Conservation (phyloP, 129 eudicot genomes). For the Glebionis coronaria region DNA sequence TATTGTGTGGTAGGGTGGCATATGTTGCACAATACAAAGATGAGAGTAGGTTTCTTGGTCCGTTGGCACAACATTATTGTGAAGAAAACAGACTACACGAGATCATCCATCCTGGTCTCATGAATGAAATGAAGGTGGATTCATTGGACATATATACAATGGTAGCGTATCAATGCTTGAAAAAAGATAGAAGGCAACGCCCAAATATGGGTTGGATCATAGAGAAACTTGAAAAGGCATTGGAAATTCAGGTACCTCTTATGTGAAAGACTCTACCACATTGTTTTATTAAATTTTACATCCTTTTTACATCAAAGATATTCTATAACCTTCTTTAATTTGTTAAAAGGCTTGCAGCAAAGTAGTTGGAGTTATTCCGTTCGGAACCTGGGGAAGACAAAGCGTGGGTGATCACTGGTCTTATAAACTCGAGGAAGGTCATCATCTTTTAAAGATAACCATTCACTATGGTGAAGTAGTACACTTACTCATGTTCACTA, state of each 20-base stretch:
- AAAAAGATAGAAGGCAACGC: not conserved
- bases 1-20: slow-evolving; percentile 5
- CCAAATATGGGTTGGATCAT: slow-evolving; percentile 7
- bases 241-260: slow-evolving; percentile 2
- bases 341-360: not conserved
- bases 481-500: slow-evolving; percentile 1
- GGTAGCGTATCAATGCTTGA: not conserved
- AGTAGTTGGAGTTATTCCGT: not conserved
- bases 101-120: not conserved
- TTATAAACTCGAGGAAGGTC: not conserved
- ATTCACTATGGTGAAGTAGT: not conserved
- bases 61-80: not conserved
- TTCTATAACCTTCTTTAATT: not conserved
- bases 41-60: slow-evolving; percentile 1
- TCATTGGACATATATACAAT: not conserved
- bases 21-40: not conserved
- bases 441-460: not conserved
- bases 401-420: not conserved
- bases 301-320: not conserved
- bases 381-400: slow-evolving; percentile 16
- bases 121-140: not conserved
- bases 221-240: slow-evolving; percentile 5
- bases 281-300: not conserved
- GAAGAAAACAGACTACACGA: not conserved
- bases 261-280: not conserved